Evolutionary conservation across 768 basidiomycete species (phyloP).

Genomic region (Pulveroboletus sp.): DNA sequence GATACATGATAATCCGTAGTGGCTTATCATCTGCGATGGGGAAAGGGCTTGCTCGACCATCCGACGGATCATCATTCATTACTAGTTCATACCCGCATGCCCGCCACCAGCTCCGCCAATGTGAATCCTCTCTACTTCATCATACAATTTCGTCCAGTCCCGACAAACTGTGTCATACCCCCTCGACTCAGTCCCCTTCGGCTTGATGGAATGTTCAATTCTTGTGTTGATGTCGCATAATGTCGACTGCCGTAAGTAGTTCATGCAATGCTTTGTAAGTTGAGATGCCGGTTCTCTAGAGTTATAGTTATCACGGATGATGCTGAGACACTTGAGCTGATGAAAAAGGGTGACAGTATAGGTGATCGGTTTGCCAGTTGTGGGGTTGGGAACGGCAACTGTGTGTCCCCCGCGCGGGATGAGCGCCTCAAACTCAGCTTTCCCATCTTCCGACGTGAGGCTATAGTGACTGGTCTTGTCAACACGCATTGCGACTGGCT

Average conservation of each 20-base stretch:
- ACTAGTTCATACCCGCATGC: no score
- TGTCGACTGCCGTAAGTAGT: conserved; percentile 11
- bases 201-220: conserved; percentile 11
- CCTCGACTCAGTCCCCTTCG: conserved; percentile 6
- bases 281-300: conserved; percentile 4
- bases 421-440: conserved; percentile 15
- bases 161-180: conserved; percentile 12
- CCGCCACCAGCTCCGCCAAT: no score
- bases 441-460: conserved; percentile 11
- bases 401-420: conserved; percentile 8
- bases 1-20: background rate
- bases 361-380: conserved; percentile 8
- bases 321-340: conserved; percentile 13
- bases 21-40: background rate
- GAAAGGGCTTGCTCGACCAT: no score
- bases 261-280: conserved; percentile 10
- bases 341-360: conserved; percentile 13
- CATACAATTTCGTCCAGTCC: conserved; percentile 13
- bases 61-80: background rate
- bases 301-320: conserved; percentile 5
- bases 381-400: conserved; percentile 6
- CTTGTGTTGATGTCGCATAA: conserved; percentile 12
- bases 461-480: conserved; percentile 13
- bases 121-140: conserved; percentile 11
- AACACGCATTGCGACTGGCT: conserved; percentile 10